Base-by-base conservation (phyloP, 192 early-diverging fungal species). In the Linnemannia hyalina region DNA sequence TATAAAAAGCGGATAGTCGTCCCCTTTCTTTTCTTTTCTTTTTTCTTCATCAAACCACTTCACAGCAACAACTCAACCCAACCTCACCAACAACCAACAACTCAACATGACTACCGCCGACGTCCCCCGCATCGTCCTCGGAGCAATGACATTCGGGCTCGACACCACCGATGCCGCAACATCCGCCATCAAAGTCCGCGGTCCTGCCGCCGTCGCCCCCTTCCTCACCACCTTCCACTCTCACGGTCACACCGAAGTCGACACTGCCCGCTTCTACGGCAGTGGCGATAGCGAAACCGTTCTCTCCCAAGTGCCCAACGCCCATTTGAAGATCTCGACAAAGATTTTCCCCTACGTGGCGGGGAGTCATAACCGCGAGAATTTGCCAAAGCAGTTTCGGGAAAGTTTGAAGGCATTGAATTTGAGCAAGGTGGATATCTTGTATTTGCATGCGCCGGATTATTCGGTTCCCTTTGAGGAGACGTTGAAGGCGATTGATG, bases 361-460 rank as follows among this genome's bases (percentile, higher is more conserved):
- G 4, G 93, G 93, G 22, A 80, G 80, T 26, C 91, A 91, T 77
- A 57, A 82, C 38, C 89, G 90, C 4, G 88, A 76, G 57, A 82
- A 80, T n/a, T 84, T 90, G 54, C 89, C 80, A 23, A 68, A 74
- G 26, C 38, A 41, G 60, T 78, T 72, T 3, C 29, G 63, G 23
- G 77, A 69, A 15, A 90, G 88, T 2, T 81, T 93, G 29, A 78
- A 35, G 49, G 93, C 92, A 35, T 81, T 93, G 65, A 81, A 89
- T 4, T 60, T 72, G 16, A 57, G 81, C 26, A 85, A 88, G 49
- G 92, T 94, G 29, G 90, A 93, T 49, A 88, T 94, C 13, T 94
- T 94, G 65, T 94, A 94, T 65, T 80, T 94, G 9, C 93, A 94
- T 79, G 91, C 91, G 1, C 93, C 93, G 0, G 93, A 93, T 77